These are phyloP conservation scores for Dothideomycetes sp. DNA, from an alignment of 2,329 filamentous ascomycete genomes.

Conservation along the genomic window DNA sequence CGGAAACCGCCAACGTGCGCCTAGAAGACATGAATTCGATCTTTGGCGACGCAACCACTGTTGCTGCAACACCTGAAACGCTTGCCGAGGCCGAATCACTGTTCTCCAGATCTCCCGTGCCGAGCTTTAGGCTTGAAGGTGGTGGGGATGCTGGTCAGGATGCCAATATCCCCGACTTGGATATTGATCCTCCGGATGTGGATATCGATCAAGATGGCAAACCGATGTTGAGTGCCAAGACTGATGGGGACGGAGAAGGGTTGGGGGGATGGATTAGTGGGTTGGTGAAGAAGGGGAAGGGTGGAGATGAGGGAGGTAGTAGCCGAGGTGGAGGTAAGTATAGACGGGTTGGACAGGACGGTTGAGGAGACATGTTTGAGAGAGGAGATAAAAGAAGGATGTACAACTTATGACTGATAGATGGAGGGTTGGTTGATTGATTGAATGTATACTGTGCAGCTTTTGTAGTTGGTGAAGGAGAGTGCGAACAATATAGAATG, in stretches of 20 bases:
- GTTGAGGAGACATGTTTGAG: too few relatives aligned
- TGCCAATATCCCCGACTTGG: conserved; percentile 66
- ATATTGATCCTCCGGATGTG: conserved; percentile 68
- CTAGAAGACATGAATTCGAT: conserved; percentile 94
- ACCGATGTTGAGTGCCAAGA: conserved; percentile 31
- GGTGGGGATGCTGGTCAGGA: conserved; percentile 31
- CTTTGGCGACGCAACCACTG: conserved; percentile 86
- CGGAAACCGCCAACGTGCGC: conserved; percentile 89
- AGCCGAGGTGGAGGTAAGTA: conserved; percentile 36
- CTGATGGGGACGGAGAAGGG: conserved; percentile 40
- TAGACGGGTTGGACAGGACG: conserved; percentile 37
- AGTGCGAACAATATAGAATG: too few relatives aligned
- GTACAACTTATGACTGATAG: too few relatives aligned
- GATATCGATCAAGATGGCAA: conserved; percentile 42
- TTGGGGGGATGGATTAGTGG: conserved; percentile 62
- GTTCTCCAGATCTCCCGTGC: conserved; percentile 70
- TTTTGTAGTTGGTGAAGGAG: too few relatives aligned
- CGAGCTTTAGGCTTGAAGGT: conserved; percentile 60
- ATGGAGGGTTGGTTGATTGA: too few relatives aligned
- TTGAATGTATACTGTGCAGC: too few relatives aligned
- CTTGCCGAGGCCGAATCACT: conserved; percentile 75
- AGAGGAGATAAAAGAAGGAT: too few relatives aligned
- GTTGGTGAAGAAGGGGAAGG: conserved; percentile 49
- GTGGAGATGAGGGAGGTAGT: conserved; percentile 29
- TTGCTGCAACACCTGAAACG: conserved; percentile 68